A percentile compares a stretch with the other conserved stretches of the same genome.
Evolutionary conservation across 352 stramenopile species (phyloP).

Genomic region (Pythium biforme): DNA sequence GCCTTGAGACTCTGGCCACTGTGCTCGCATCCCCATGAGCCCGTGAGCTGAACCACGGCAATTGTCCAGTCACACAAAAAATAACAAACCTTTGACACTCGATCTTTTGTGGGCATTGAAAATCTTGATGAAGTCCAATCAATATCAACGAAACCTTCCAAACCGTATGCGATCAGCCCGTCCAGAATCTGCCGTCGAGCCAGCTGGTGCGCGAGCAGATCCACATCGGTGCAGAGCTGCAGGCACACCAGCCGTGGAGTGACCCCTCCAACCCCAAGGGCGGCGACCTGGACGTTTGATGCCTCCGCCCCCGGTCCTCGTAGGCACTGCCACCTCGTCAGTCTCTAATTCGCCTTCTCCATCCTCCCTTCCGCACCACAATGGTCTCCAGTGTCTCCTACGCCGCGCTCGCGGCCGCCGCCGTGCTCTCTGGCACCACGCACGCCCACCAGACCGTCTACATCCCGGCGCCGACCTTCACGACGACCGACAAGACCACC

Average conservation of each 20-base stretch:
- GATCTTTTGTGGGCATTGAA: too few species aligned
- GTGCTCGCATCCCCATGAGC: too few species aligned
- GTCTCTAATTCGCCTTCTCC: too few species aligned
- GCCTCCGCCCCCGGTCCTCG: too few species aligned
- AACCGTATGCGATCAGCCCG: background rate
- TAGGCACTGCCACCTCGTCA: background rate
- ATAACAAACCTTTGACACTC: too few species aligned
- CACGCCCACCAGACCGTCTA: slow-evolving; percentile 21
- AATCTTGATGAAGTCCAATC: too few species aligned
- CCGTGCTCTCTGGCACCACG: slow-evolving; percentile 1
- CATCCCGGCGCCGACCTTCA: slow-evolving; percentile 19
- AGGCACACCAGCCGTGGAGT: background rate
- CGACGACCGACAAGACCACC: slow-evolving; percentile 15
- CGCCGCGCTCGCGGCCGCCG: slow-evolving; percentile 3
- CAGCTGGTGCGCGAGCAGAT: background rate
- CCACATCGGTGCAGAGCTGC: background rate
- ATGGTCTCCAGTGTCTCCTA: slow-evolving; percentile 13
- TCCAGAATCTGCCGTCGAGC: background rate
- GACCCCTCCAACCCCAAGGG: too few species aligned
- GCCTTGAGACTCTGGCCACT: too few species aligned
- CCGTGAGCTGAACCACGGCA: background rate
- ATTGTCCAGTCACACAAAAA: too few species aligned
- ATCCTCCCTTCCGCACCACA: background rate
- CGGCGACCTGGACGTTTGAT: too few species aligned
- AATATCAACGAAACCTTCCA: background rate